These are phyloP conservation scores for Paraphysoderma sedebokerense DNA, from an alignment of 371 early-diverging fungal species.

Conservation along the genomic window DNA sequence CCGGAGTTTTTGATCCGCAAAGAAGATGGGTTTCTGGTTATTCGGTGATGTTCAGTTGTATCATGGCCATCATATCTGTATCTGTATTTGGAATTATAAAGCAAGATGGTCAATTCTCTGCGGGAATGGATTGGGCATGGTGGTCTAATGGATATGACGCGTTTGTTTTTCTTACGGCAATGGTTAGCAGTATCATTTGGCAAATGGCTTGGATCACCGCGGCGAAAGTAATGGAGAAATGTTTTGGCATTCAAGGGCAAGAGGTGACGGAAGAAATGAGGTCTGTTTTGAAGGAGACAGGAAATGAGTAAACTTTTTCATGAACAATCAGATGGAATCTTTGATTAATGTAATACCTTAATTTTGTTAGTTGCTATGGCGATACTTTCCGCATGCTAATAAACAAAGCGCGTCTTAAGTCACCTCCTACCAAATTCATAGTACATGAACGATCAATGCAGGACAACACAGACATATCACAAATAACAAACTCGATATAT, in stretches of 20 bases:
- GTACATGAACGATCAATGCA: too few relatives aligned
- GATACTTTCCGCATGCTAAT: too few relatives aligned
- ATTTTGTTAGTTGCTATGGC: too few relatives aligned
- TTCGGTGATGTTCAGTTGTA: background rate
- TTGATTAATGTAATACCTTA: too few relatives aligned
- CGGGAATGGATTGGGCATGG: background rate
- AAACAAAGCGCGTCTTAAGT: too few relatives aligned
- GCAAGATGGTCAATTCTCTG: too few relatives aligned
- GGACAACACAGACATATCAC: too few relatives aligned
- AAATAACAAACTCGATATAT: too few relatives aligned
- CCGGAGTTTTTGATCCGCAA: conserved; percentile 21
- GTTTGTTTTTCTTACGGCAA: background rate
- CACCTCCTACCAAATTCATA: too few relatives aligned
- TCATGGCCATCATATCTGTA: background rate
- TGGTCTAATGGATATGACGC: background rate
- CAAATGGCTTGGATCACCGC: background rate
- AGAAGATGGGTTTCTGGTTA: conserved; percentile 8
- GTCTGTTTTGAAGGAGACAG: background rate
- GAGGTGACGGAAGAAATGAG: background rate
- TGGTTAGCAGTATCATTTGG: background rate
- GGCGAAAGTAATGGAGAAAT: background rate
- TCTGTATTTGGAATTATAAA: background rate
- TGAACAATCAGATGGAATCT: too few relatives aligned
- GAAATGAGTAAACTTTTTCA: too few relatives aligned
- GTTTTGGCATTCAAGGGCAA: background rate